These are phyloP conservation scores for Aspergillus oerlinghausenensis DNA, from an alignment of 2,329 filamentous ascomycete genomes.

Conservation along the genomic window DNA sequence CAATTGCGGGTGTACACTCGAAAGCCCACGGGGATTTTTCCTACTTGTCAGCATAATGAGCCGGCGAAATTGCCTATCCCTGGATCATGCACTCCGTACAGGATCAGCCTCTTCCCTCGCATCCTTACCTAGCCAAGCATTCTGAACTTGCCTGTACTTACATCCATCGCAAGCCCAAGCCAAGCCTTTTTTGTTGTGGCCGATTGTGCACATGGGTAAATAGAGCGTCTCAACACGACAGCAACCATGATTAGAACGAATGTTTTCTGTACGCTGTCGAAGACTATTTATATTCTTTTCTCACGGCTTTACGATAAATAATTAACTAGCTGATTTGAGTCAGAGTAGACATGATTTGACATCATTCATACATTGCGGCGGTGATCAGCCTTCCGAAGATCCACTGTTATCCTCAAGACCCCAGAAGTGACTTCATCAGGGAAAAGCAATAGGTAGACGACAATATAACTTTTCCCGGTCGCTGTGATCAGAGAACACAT, in stretches of 20 bases:
- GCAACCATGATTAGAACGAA: background rate
- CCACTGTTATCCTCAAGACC: constrained; percentile 1
- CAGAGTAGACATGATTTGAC: constrained; percentile 5
- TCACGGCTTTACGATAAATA: background rate
- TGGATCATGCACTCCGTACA: background rate
- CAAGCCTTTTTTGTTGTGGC: constrained; percentile 8
- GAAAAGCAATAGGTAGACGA: background rate
- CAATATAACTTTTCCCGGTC: background rate
- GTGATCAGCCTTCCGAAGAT: constrained; percentile 5
- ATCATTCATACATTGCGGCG: constrained; percentile 1
- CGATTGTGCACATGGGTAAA: constrained; percentile 1
- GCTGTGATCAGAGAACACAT: background rate
- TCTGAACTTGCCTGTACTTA: constrained; percentile 10
- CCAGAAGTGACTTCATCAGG: constrained; percentile 7
- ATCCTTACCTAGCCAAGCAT: constrained; percentile 21
- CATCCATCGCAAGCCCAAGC: constrained; percentile 4
- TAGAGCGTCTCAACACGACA: background rate
- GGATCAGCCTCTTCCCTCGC: background rate
- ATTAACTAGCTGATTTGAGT: background rate
- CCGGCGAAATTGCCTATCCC: background rate
- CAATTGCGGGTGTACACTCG: background rate
- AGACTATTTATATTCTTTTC: background rate
- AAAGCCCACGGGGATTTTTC: background rate
- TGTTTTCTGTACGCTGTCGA: background rate
- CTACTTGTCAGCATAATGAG: background rate